These are phyloP conservation scores for Periconia macrospinosa DNA, from an alignment of 2,329 filamentous ascomycete genomes.

Conservation along the genomic window DNA sequence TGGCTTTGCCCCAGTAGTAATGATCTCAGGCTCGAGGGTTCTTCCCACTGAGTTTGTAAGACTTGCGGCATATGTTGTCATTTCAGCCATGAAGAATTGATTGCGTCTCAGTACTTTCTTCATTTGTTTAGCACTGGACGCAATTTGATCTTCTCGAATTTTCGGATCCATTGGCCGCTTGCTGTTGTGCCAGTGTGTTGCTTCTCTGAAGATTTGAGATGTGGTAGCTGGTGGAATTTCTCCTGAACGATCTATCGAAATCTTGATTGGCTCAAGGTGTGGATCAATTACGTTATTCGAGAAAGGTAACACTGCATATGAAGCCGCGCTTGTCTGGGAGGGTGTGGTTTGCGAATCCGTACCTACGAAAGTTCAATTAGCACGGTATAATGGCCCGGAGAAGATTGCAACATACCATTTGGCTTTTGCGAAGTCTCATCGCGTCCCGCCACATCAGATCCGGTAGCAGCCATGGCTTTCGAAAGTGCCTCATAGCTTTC, in stretches of 20 bases:
- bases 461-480: constrained; percentile 22
- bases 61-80: constrained; percentile 69
- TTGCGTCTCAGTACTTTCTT: constrained; percentile 53
- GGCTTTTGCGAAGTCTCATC: background rate
- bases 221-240: constrained; percentile 35
- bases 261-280: constrained; percentile 49
- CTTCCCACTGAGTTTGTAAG: constrained; percentile 67
- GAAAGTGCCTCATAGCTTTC: constrained; percentile 21
- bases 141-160: constrained; percentile 25
- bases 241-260: constrained; percentile 39
- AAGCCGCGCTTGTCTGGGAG: constrained; percentile 1
- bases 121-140: constrained; percentile 36
- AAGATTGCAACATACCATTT: background rate
- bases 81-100: constrained; percentile 69
- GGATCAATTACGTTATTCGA: constrained; percentile 52
- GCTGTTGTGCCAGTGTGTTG: constrained; percentile 65
- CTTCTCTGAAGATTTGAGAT: constrained; percentile 50
- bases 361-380: background rate
- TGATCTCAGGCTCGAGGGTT: constrained; percentile 64
- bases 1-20: constrained; percentile 52
- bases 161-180: constrained; percentile 55
- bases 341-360: constrained; percentile 5
- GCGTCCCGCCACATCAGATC: constrained; percentile 13
- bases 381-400: background rate
- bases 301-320: constrained; percentile 50